A percentile compares a stretch with the other conserved stretches of the same genome.
Evolutionary conservation across 139 green algal species (phyloP).

Genomic region (Gonium pectorale): DNA sequence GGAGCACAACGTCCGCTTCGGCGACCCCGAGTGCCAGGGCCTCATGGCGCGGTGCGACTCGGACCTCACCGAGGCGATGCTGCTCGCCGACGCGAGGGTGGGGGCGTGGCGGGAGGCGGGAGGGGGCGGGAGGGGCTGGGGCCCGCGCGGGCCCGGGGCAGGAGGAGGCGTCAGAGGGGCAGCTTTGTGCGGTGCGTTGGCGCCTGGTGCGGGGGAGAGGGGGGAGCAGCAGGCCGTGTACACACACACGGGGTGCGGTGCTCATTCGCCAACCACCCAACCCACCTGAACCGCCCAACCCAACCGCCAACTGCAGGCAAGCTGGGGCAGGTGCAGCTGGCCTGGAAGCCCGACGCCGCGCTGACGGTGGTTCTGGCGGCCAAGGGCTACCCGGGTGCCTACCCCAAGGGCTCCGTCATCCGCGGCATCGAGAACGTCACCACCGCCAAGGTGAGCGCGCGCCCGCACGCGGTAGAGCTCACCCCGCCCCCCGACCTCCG

Average conservation of each 20-base stretch:
- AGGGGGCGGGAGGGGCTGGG: too few species aligned
- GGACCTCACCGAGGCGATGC: conserved; percentile 88
- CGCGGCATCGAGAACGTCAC: conserved; percentile 68
- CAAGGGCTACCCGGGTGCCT: conserved; percentile 94
- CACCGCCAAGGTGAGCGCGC: conserved; percentile 79
- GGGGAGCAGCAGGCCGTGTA: too few species aligned
- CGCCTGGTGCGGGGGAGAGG: too few species aligned
- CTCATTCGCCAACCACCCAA: too few species aligned
- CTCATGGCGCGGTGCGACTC: conserved; percentile 92
- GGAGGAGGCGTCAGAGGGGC: too few species aligned
- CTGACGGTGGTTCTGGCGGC: conserved; percentile 94
- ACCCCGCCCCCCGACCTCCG: too few species aligned
- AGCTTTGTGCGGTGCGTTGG: too few species aligned
- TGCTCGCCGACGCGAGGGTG: conserved; percentile 54
- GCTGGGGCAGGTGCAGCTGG: conserved; percentile 63
- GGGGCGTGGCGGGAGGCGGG: too few species aligned
- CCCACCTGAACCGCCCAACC: neutral
- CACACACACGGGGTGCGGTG: too few species aligned
- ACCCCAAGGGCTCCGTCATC: conserved; percentile 90
- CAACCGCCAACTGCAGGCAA: too few species aligned
- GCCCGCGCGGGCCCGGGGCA: too few species aligned
- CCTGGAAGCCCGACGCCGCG: conserved; percentile 75
- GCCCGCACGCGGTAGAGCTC: too few species aligned
- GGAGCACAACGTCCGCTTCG: conserved; percentile 98
- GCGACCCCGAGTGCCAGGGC: conserved; percentile 97